A percentile compares a stretch with the other conserved stretches of the same genome.
Conservation (phyloP, 2,329 filamentous ascomycete genomes). For the Dothideomycetidae sp. region DNA sequence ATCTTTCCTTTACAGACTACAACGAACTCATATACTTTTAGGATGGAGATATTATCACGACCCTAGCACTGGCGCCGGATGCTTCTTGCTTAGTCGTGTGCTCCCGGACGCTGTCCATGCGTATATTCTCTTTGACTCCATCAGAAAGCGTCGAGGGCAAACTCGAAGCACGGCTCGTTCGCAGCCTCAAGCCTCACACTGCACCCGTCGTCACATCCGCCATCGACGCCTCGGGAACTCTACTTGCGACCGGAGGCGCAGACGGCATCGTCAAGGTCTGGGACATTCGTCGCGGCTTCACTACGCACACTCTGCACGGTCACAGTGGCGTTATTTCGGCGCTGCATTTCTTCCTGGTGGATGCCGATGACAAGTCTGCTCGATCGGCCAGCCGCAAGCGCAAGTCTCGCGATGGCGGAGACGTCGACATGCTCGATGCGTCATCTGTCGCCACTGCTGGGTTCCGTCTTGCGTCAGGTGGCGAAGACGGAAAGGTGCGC, state of each 20-base stretch:
- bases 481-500: conserved; percentile 82
- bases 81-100: conserved; percentile 80
- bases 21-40: conserved; percentile 29
- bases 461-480: conserved; percentile 77
- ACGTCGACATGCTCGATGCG: conserved; percentile 34
- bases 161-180: conserved; percentile 53
- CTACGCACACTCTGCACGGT: conserved; percentile 89
- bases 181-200: conserved; percentile 76
- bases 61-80: conserved; percentile 68
- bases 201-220: conserved; percentile 80
- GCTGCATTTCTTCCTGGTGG: conserved; percentile 69
- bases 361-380: conserved; percentile 13
- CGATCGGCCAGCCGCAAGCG: conserved; percentile 26
- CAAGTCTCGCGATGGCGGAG: conserved; percentile 34
- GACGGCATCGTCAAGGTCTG: conserved; percentile 93
- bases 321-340: conserved; percentile 86
- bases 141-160: conserved; percentile 40
- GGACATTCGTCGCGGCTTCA: conserved; percentile 81
- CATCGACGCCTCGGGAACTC: conserved; percentile 72
- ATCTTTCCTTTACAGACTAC: conserved; percentile 10
- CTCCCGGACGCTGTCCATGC: conserved; percentile 91
- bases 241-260: conserved; percentile 83
- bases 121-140: conserved; percentile 61
- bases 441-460: conserved; percentile 39
- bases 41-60: conserved; percentile 59